phyloP scores from a whole-genome alignment of 352 stramenopile species.

The Phytopythium helicoides region DNA sequence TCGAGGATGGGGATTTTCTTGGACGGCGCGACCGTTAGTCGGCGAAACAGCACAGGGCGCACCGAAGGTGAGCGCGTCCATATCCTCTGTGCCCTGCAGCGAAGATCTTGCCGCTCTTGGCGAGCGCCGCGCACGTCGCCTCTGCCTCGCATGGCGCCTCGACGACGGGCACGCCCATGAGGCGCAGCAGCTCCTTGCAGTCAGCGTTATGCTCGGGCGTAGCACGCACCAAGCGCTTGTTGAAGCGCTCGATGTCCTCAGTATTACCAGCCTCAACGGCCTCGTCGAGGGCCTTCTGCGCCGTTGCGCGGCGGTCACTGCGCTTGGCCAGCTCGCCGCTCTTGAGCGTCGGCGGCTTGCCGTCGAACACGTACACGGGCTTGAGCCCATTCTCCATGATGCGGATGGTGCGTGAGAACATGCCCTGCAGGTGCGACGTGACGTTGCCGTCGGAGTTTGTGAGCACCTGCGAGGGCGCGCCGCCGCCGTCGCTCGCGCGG shows the following conservation, averaged over 20 bases:
- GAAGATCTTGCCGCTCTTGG: slow-evolving; percentile 92
- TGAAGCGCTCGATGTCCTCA: slow-evolving; percentile 94
- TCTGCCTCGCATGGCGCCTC: slow-evolving; percentile 98
- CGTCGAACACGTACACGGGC: slow-evolving; percentile 99
- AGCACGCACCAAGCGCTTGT: slow-evolving; percentile 89
- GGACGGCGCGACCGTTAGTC: slow-evolving; percentile 84
- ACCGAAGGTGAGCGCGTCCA: slow-evolving; percentile 98
- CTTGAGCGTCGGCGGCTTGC: slow-evolving; percentile 98
- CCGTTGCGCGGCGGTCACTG: slow-evolving; percentile 83
- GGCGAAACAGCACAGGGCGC: slow-evolving; percentile 95
- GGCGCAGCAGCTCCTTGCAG: slow-evolving; percentile 88
- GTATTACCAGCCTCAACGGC: slow-evolving; percentile 84
- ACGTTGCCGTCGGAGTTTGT: slow-evolving; percentile 98
- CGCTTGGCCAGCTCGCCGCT: slow-evolving; percentile 95
- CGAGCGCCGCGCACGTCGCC: slow-evolving; percentile 95
- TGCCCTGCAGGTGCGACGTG: slow-evolving; percentile 91
- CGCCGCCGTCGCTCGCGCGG: slow-evolving; percentile 80
- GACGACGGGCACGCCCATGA: slow-evolving; percentile 98
- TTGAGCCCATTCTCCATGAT: slow-evolving; percentile 97
- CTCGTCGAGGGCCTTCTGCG: slow-evolving; percentile 83
- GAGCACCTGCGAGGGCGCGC: slow-evolving; percentile 86
- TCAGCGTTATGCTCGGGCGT: slow-evolving; percentile 93
- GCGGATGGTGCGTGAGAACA: slow-evolving; percentile 99
- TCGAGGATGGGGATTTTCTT: slow-evolving; percentile 92
- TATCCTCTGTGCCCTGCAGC: slow-evolving; percentile 98